A percentile compares a stretch with the other conserved stretches of the same genome.
Conservation (phyloP, 1,139 yeast genomes). For the Kazachstania sp. region DNA sequence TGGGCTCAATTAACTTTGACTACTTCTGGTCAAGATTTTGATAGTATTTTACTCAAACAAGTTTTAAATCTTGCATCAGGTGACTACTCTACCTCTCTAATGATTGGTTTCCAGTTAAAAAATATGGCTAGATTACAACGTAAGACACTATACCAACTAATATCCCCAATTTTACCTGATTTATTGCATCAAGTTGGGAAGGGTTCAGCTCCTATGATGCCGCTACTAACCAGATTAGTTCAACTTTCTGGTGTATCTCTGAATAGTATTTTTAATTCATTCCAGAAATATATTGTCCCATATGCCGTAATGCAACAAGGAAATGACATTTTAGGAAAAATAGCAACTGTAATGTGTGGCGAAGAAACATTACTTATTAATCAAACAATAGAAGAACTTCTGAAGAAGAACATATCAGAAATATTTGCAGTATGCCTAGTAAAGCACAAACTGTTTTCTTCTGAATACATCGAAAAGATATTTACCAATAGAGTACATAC, state of each 20-base stretch:
- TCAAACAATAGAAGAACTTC: slow-evolving; percentile 17
- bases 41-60: slow-evolving; percentile 25
- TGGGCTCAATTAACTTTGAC: slow-evolving; percentile 27
- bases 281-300: slow-evolving; percentile 71
- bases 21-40: slow-evolving; percentile 26
- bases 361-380: slow-evolving; percentile 15
- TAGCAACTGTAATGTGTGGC: slow-evolving; percentile 37
- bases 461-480: slow-evolving; percentile 26
- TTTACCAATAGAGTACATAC: slow-evolving; percentile 26
- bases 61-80: slow-evolving; percentile 27
- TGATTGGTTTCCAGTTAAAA: slow-evolving; percentile 28
- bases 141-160: slow-evolving; percentile 56
- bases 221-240: slow-evolving; percentile 52
- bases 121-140: slow-evolving; percentile 36
- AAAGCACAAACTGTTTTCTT: slow-evolving; percentile 26
- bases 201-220: slow-evolving; percentile 40
- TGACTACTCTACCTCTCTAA: slow-evolving; percentile 24
- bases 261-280: slow-evolving; percentile 55
- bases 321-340: slow-evolving; percentile 52
- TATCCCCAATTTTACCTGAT: slow-evolving; percentile 72
- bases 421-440: slow-evolving; percentile 31
- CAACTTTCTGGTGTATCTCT: slow-evolving; percentile 56
- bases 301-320: slow-evolving; percentile 58
- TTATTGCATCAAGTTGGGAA: slow-evolving; percentile 61
- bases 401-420: slow-evolving; percentile 27